Evolutionary conservation across 371 early-diverging fungal species (phyloP), one percentile per base, ranked within the genome.

Genomic region (Apophysomyces ossiformis): DNA sequence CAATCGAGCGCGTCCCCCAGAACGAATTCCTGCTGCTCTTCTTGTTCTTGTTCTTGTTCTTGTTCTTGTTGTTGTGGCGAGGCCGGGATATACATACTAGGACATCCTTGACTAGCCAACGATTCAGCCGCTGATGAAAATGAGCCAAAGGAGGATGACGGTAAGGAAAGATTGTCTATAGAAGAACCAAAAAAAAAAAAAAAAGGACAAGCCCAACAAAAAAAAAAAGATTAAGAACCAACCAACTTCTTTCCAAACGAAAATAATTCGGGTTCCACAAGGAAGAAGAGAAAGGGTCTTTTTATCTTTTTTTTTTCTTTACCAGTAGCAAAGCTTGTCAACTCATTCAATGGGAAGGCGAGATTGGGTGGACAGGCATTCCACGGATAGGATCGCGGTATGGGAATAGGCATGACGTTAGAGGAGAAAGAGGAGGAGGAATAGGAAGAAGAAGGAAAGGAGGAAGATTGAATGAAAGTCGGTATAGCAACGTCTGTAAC

Each of bases 61-160:
- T 45, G 18, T 50, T n/a, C 21, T 9, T 15, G 16, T 9, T 15
- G 16, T 7, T n/a, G 21, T 9, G 54, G 35, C 9, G 26, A 50
- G 2, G 54, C 54, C 5, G 54, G 54, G 11, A 50, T 50, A 50
- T 50, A 50, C 54, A 50, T n/a, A 26, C 54, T 50, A 50, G 7
- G 16, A 21, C 54, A n/a, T 9, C 21, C 54, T 18, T 50, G 54
- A 8, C 54, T 11, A 18, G 21, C 21, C 16, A 50, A 11, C 5
- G 54, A 50, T 8, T 50, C 54, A 5, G 54, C 21, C 9, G 54
- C 54, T 21, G 54, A 50, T 50, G 54, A 50, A 50, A 50, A 50
- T 6, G 54, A 50, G 0, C 21, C 21, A 21, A 21, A 50, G 18
- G 54, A 50, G 1, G 54, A 21, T 2, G 54, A 50, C 7, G 21